Evolutionary conservation across 768 basidiomycete genomes (phyloP).

Genomic region (Strobilomyces confusus): DNA sequence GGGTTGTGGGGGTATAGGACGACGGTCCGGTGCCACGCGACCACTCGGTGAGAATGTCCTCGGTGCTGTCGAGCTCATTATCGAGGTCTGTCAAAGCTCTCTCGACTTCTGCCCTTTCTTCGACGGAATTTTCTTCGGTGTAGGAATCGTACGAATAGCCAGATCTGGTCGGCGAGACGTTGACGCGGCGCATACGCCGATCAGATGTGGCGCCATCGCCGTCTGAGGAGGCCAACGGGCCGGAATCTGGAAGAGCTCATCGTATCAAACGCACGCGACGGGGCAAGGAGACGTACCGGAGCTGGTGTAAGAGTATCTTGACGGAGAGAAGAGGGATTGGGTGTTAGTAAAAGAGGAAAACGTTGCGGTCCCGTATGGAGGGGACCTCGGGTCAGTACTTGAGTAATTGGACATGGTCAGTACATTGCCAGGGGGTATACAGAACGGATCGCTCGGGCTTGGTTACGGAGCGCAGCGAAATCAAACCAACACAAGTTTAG

Average conservation of each 20-base stretch:
- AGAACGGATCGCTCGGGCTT: not conserved
- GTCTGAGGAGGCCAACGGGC: constrained; percentile 45
- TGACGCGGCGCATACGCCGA: constrained; percentile 48
- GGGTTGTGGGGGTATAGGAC: constrained; percentile 31
- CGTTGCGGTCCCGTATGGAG: constrained; percentile 56
- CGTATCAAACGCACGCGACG: not conserved
- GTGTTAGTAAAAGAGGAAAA: constrained; percentile 50
- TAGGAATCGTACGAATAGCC: constrained; percentile 46
- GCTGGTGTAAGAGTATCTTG: constrained; percentile 54
- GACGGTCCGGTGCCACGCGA: constrained; percentile 39
- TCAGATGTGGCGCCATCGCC: constrained; percentile 43
- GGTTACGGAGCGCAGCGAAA: constrained; percentile 19
- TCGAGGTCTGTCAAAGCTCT: constrained; percentile 63
- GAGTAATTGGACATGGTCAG: constrained; percentile 40
- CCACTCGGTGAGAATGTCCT: constrained; percentile 66
- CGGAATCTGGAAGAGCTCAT: constrained; percentile 33
- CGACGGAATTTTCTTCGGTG: constrained; percentile 50
- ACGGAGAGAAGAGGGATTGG: constrained; percentile 54
- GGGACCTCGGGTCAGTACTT: constrained; percentile 52
- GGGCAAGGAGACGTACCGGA: constrained; percentile 41
- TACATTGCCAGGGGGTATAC: constrained; percentile 23
- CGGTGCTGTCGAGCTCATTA: constrained; percentile 60
- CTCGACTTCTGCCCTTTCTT: constrained; percentile 57
- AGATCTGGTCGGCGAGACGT: constrained; percentile 49
- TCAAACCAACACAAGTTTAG: constrained; percentile 33